Conservation (phyloP, 352 stramenopile genomes). For the Pythium insidiosum region DNA sequence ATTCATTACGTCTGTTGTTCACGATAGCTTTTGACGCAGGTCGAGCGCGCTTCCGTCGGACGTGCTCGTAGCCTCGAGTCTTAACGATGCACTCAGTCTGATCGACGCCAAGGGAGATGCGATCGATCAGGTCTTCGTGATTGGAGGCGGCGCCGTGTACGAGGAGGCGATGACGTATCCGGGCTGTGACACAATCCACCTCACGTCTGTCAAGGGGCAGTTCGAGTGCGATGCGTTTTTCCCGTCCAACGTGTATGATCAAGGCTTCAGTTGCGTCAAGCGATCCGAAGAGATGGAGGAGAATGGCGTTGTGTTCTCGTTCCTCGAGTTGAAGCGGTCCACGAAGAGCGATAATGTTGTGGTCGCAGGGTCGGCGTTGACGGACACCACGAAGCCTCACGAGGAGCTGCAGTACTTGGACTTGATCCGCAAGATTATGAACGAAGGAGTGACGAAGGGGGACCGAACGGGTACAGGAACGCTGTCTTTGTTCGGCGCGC, state of each 20-base stretch:
- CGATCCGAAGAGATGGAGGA: constrained; percentile 63
- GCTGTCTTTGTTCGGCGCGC: constrained; percentile 97
- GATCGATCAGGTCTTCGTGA: constrained; percentile 95
- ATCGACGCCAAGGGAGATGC: constrained; percentile 55
- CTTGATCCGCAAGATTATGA: constrained; percentile 94
- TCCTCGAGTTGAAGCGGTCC: constrained; percentile 49
- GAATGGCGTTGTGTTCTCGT: constrained; percentile 73
- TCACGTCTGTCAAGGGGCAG: constrained; percentile 86
- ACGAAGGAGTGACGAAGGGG: constrained; percentile 87
- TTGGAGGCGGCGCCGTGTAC: constrained; percentile 95
- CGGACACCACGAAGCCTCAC: constrained; percentile 15
- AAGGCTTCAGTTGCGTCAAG: constrained; percentile 33
- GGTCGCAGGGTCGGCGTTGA: constrained; percentile 12
- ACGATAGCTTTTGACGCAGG: not conserved
- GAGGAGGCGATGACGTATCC: constrained; percentile 83
- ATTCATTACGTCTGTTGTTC: too few species aligned
- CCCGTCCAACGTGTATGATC: constrained; percentile 56
- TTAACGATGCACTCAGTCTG: constrained; percentile 88
- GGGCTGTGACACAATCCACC: constrained; percentile 81
- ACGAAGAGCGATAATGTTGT: not conserved
- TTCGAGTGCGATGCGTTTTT: constrained; percentile 93
- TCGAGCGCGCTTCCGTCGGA: constrained; percentile 36
- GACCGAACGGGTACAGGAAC: constrained; percentile 99
- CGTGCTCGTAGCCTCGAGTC: constrained; percentile 82
- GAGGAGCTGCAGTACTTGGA: constrained; percentile 69